Evolutionary conservation across 108 stramenopile genomes (phyloP).

Genomic region (Pseudonitzschia pungens): DNA sequence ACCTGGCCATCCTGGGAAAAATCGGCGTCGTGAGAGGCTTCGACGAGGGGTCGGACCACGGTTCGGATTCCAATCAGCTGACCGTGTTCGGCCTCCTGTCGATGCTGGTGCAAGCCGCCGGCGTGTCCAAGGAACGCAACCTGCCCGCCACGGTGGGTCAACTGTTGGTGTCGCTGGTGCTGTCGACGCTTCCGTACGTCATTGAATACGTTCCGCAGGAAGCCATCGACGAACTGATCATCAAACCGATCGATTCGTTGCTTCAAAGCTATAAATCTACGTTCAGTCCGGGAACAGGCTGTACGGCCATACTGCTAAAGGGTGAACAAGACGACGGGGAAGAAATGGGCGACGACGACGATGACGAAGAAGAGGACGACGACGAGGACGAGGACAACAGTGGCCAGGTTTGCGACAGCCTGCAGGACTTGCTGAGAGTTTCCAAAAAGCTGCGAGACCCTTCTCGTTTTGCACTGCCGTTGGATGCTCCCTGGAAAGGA

Average conservation of each 20-base stretch:
- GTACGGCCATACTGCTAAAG: conserved; percentile 56
- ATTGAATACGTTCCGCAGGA: conserved; percentile 27
- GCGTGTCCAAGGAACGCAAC: conserved; percentile 17
- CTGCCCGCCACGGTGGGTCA: conserved; percentile 16
- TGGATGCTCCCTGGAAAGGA: conserved; percentile 74
- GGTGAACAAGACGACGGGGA: conserved; percentile 50
- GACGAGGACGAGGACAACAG: conserved; percentile 64
- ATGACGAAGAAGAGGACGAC: conserved; percentile 55
- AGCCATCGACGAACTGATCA: conserved; percentile 24
- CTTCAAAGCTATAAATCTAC: conserved; percentile 42
- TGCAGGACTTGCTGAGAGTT: conserved; percentile 76
- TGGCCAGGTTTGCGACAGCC: conserved; percentile 65
- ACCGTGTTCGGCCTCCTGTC: conserved; percentile 31
- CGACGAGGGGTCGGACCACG: conserved; percentile 13
- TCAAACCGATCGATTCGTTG: conserved; percentile 34
- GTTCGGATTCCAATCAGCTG: conserved; percentile 23
- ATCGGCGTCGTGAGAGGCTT: conserved; percentile 49
- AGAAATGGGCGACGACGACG: conserved; percentile 62
- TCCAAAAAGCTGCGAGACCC: conserved; percentile 31
- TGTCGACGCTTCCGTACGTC: conserved; percentile 67
- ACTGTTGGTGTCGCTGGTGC: conserved; percentile 53
- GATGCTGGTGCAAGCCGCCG: conserved; percentile 31
- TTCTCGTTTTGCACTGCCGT: conserved; percentile 55
- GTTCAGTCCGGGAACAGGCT: conserved; percentile 66
- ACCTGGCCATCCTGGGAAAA: conserved; percentile 62